phyloP scores from a whole-genome alignment of 2,329 filamentous ascomycete species.

The Biscogniauxia sp. region DNA sequence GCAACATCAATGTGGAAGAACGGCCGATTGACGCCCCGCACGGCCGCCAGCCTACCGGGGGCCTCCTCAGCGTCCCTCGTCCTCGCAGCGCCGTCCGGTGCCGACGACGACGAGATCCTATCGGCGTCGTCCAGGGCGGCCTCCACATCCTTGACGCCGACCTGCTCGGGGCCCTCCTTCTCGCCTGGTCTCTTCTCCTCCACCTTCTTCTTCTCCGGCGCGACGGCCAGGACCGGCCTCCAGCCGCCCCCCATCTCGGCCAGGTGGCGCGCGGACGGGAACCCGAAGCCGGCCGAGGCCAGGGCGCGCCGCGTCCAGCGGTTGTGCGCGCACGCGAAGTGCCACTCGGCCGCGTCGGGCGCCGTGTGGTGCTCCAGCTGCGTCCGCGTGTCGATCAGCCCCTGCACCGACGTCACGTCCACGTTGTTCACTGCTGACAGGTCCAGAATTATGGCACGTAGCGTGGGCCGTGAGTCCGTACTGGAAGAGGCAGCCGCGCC shows the following conservation, averaged over 20 bases:
- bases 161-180: slow-evolving; percentile 13
- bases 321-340: slow-evolving; percentile 52
- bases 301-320: slow-evolving; percentile 57
- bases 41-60: slow-evolving; percentile 34
- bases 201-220: slow-evolving; percentile 15
- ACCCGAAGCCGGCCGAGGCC: slow-evolving; percentile 52
- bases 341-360: slow-evolving; percentile 46
- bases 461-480: slow-evolving; percentile 33
- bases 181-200: not conserved
- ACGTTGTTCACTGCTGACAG: slow-evolving; percentile 54
- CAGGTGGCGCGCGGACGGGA: slow-evolving; percentile 17
- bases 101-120: slow-evolving; percentile 14
- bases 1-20: slow-evolving; percentile 53
- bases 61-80: slow-evolving; percentile 31
- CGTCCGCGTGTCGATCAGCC: slow-evolving; percentile 52
- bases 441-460: slow-evolving; percentile 55
- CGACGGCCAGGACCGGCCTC: slow-evolving; percentile 28
- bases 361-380: slow-evolving; percentile 51
- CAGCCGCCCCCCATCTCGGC: slow-evolving; percentile 14
- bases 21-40: slow-evolving; percentile 48
- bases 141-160: slow-evolving; percentile 14
- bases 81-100: slow-evolving; percentile 16
- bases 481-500: slow-evolving; percentile 16
- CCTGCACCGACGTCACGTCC: slow-evolving; percentile 55
- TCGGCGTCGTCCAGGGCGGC: slow-evolving; percentile 8